Evolutionary conservation across 83 land plant genomes (phyloP).

Genomic region (Diphasiastrum complanatum): DNA sequence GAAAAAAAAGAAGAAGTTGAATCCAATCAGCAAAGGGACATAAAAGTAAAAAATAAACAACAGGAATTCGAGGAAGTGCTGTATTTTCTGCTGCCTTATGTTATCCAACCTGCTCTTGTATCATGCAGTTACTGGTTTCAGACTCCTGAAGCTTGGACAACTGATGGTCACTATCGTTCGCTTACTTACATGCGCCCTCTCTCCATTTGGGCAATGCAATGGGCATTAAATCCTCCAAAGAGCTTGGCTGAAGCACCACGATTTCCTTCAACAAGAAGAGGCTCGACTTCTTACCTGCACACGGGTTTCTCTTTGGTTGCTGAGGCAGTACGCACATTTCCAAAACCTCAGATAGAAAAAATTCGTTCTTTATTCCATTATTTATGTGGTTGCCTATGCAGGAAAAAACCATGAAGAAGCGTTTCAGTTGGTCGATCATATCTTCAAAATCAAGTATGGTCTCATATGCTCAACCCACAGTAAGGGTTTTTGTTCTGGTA

Average conservation of each 20-base stretch:
- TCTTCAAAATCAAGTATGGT: too few species aligned
- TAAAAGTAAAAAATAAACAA: too few species aligned
- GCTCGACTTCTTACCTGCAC: constrained; percentile 8
- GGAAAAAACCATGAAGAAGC: too few species aligned
- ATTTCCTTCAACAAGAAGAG: neutral
- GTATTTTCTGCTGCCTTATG: too few species aligned
- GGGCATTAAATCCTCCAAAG: constrained; percentile 13
- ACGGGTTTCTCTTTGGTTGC: constrained; percentile 52
- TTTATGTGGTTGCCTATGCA: constrained; percentile 44
- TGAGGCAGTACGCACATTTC: constrained; percentile 36
- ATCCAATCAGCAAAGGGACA: too few species aligned
- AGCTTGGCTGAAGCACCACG: constrained; percentile 1
- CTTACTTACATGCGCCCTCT: constrained; percentile 9
- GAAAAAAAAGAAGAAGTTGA: too few species aligned
- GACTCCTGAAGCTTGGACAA: constrained; percentile 13
- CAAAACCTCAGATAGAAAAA: constrained; percentile 26
- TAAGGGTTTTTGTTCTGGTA: too few species aligned
- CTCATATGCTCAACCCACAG: too few species aligned
- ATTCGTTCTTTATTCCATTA: constrained; percentile 34
- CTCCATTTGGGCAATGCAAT: constrained; percentile 16
- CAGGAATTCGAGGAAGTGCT: too few species aligned
- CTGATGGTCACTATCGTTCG: neutral
- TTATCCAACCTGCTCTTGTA: too few species aligned
- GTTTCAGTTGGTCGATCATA: too few species aligned
- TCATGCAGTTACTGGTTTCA: constrained; percentile 5